Base-by-base conservation (phyloP, 495 filamentous ascomycete species). In the Opeltia flavorubescens region DNA sequence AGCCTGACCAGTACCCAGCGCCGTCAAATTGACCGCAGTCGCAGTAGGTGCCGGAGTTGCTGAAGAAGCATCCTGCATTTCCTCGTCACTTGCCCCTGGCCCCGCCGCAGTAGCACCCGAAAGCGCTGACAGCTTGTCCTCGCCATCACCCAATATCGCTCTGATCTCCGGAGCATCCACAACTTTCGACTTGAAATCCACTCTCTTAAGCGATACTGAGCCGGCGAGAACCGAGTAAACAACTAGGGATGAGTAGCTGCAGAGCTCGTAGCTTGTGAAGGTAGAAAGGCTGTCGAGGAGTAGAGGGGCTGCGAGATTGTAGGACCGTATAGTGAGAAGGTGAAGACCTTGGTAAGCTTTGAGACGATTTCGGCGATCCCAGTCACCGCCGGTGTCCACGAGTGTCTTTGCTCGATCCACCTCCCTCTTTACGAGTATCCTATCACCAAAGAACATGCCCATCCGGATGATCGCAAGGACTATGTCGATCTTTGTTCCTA, bases 181-280 rank as follows among this genome's bases (percentile, higher is more conserved):
- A 17, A 98, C 91, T 67, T 95, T 95, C 47, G 83, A 83, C 70
- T 98, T 98, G 74, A 98, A 98, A 63, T 98, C 91, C 9, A 96
- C 86, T 35, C 91, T 81, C 70, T 94, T 94, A 44, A 98, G 74
- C 26, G 89, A 89, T 44, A 96, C 77, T 3, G 89, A 91, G 46
- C 91, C 91, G 30, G 91, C 88, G 38, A 98, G 79, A 34, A 96
- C 87, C 1, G 93, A 83, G 71, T 96, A 98, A 49, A 98, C 78
- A 33, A 98, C 91, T 20, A 98, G 75, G 24, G 80, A 80, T 36
- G 86, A 89, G 69, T 98, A 98, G 50, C 77, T 86, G 77, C 91
- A 98, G 27, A 98, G 75, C 65, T 98, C 91, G 68, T 93, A 95
- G 57, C 86, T 94, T 41, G 91, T 98, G 64, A 98, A 98, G n/a